Evolutionary conservation across 305 asterid genomes (phyloP).

Genomic region (Striga hermonthica): DNA sequence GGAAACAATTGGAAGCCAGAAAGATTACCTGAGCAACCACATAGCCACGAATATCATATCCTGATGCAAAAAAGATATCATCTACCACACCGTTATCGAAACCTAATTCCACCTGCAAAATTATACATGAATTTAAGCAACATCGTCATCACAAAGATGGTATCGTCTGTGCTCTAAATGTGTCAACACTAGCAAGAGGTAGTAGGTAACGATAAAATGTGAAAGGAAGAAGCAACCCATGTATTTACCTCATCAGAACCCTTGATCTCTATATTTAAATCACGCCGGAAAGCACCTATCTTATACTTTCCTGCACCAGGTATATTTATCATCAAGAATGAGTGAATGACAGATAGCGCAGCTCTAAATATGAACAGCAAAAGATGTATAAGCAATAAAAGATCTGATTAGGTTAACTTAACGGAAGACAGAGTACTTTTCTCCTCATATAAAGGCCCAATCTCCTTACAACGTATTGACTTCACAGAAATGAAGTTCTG

Average conservation of each 20-base stretch:
- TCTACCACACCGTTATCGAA: conserved; percentile 66
- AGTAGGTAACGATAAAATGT: conserved; percentile 13
- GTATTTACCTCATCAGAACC: conserved; percentile 72
- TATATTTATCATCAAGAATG: conserved; percentile 31
- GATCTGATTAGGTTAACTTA: conserved; percentile 16
- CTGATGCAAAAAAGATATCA: conserved; percentile 76
- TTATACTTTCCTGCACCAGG: conserved; percentile 64
- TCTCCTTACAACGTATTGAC: conserved; percentile 16
- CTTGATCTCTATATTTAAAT: conserved; percentile 65
- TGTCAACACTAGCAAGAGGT: conserved; percentile 21
- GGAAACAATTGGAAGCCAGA: conserved; percentile 16
- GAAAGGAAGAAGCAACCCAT: conserved; percentile 28
- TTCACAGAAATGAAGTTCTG: conserved; percentile 24
- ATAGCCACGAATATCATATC: conserved; percentile 83
- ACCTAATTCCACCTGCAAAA: conserved; percentile 75
- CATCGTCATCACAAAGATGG: conserved; percentile 1
- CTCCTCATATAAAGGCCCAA: conserved; percentile 26
- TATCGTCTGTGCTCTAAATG: conserved; percentile 1
- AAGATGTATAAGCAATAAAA: conserved; percentile 7
- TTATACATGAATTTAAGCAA: conserved; percentile 28
- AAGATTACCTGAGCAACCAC: conserved; percentile 88
- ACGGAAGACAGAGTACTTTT: conserved; percentile 14
- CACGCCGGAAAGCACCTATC: conserved; percentile 70
- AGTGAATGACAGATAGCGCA: conserved; percentile 29
- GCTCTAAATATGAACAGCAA: conserved; percentile 22